These are phyloP conservation scores for Obelidium mucronatum DNA, from an alignment of 192 early-diverging fungal species.

Conservation along the genomic window DNA sequence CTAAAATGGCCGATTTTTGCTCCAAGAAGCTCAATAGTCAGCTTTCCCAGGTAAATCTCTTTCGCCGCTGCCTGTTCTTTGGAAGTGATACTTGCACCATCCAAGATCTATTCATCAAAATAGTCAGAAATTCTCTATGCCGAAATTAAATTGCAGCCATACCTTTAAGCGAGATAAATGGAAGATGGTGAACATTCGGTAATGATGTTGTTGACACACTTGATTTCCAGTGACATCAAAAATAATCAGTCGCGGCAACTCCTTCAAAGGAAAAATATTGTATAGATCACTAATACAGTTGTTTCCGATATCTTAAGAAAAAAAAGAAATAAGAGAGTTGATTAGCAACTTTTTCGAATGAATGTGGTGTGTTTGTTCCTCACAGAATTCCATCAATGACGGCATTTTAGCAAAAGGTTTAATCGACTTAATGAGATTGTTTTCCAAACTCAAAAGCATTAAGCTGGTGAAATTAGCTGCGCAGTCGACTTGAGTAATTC, in stretches of 20 bases:
- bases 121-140: too few species aligned
- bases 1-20: slow-evolving; percentile 66
- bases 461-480: slow-evolving; percentile 51
- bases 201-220: slow-evolving; percentile 57
- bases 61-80: slow-evolving; percentile 60
- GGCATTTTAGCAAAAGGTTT: slow-evolving; percentile 55
- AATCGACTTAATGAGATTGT: slow-evolving; percentile 54
- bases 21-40: slow-evolving; percentile 65
- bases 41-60: slow-evolving; percentile 64
- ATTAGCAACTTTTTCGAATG: slow-evolving; percentile 28
- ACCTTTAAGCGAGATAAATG: slow-evolving; percentile 64
- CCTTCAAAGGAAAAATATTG: slow-evolving; percentile 66
- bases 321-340: too few species aligned
- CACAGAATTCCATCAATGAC: slow-evolving; percentile 66
- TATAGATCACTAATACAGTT: slow-evolving; percentile 59
- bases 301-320: slow-evolving; percentile 60
- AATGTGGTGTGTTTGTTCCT: slow-evolving; percentile 36
- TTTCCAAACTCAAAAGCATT: slow-evolving; percentile 63
- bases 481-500: slow-evolving; percentile 51
- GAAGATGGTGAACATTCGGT: slow-evolving; percentile 66
- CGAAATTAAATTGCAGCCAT: too few species aligned
- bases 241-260: slow-evolving; percentile 62
- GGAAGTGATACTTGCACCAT: slow-evolving; percentile 60
- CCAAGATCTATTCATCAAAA: slow-evolving; percentile 51
- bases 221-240: slow-evolving; percentile 68